Evolutionary conservation across 768 basidiomycete genomes (phyloP).

Genomic region (Termitomyces sp.): DNA sequence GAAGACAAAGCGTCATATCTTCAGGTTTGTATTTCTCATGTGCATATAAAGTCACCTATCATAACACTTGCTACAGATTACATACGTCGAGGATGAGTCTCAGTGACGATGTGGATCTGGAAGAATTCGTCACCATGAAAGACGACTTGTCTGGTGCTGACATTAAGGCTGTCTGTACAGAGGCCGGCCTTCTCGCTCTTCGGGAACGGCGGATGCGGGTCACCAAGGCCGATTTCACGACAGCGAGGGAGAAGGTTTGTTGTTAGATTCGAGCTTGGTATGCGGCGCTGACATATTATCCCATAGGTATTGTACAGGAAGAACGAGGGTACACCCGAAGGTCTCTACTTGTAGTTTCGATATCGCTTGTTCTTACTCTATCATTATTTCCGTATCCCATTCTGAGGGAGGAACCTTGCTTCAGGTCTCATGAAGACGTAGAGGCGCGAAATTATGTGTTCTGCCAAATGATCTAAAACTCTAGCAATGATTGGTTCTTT

Average conservation of each 20-base stretch:
- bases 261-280: neutral
- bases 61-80: constrained; percentile 39
- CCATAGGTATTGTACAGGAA: constrained; percentile 84
- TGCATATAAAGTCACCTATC: neutral
- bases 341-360: constrained; percentile 78
- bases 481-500: no score
- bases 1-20: constrained; percentile 99
- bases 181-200: constrained; percentile 93
- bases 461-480: neutral
- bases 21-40: constrained; percentile 52
- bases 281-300: constrained; percentile 8
- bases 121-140: constrained; percentile 93
- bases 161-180: constrained; percentile 98
- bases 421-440: neutral
- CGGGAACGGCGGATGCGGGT: constrained; percentile 95
- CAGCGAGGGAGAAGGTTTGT: constrained; percentile 89
- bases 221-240: constrained; percentile 84
- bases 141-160: constrained; percentile 97
- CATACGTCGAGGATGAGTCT: constrained; percentile 97
- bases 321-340: constrained; percentile 95
- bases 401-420: neutral
- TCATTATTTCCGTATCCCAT: constrained; percentile 3
- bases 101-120: constrained; percentile 82
- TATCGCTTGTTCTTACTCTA: constrained; percentile 6
- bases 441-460: neutral